Conservation (phyloP, 495 filamentous ascomycete species). For the Aspergillus diversus region DNA sequence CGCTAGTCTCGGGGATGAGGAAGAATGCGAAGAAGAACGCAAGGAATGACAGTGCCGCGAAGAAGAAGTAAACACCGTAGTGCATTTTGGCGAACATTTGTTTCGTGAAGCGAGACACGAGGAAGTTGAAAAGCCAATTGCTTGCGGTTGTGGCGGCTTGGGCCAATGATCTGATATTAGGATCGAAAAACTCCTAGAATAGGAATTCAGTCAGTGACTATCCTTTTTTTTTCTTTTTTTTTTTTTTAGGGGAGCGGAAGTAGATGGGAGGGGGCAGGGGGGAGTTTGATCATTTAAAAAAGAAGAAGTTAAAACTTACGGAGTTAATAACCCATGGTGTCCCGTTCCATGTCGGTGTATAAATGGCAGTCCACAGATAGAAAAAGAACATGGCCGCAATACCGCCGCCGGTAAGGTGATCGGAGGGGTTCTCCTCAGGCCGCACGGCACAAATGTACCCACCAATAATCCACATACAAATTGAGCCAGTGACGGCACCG, state of each 20-base stretch:
- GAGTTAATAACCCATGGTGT: conserved; percentile 67
- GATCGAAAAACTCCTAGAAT: conserved; percentile 59
- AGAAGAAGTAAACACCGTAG: conserved; percentile 79
- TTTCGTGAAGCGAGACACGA: conserved; percentile 70
- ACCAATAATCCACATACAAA: conserved; percentile 77
- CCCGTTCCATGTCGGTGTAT: conserved; percentile 75
- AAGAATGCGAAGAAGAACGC: conserved; percentile 69
- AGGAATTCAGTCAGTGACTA: neutral
- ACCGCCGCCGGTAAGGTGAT: conserved; percentile 54
- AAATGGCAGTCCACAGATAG: conserved; percentile 77
- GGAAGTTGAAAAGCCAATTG: conserved; percentile 80
- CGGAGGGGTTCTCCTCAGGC: conserved; percentile 45
- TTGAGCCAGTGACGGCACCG: conserved; percentile 68
- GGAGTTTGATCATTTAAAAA: neutral
- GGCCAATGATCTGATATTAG: conserved; percentile 66
- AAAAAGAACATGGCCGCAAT: conserved; percentile 76
- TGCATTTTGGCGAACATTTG: conserved; percentile 73
- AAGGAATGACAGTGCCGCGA: conserved; percentile 68
- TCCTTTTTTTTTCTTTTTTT: neutral
- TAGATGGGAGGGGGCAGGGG: neutral
- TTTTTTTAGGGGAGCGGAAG: neutral
- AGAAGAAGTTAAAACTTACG: conserved; percentile 21
- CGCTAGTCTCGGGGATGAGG: conserved; percentile 68
- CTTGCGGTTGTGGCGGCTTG: conserved; percentile 68
- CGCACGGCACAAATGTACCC: conserved; percentile 64